Conservation (phyloP, 768 basidiomycete species). For the Tulasnella sp. region DNA sequence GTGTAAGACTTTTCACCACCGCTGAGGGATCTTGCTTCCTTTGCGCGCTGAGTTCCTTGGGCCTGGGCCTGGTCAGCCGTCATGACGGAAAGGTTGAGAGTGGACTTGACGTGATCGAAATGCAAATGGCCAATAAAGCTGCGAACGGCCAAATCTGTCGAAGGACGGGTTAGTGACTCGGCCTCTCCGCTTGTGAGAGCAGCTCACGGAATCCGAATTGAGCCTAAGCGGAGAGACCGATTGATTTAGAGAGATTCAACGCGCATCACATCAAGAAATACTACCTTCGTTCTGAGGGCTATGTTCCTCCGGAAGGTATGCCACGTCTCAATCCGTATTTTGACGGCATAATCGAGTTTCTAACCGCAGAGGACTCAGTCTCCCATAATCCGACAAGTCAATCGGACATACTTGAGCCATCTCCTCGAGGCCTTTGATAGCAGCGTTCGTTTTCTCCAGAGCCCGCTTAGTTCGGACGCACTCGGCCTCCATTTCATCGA, state of each 20-base stretch:
- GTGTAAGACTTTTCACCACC: too few species aligned
- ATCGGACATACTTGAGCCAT: slow-evolving; percentile 56
- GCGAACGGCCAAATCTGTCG: slow-evolving; percentile 65
- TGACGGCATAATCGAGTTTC: slow-evolving; percentile 64
- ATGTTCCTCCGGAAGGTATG: slow-evolving; percentile 84
- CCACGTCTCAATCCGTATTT: slow-evolving; percentile 68
- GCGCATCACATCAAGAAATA: not conserved
- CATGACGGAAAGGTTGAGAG: slow-evolving; percentile 53
- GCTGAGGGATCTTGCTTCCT: too few species aligned
- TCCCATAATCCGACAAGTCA: not conserved
- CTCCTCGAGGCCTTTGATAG: slow-evolving; percentile 57
- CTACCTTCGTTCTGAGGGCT: slow-evolving; percentile 70
- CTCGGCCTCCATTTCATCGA: slow-evolving; percentile 72
- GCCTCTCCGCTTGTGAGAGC: not conserved
- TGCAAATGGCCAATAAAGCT: slow-evolving; percentile 86
- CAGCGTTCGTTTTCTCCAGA: slow-evolving; percentile 55
- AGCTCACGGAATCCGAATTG: slow-evolving; percentile 23
- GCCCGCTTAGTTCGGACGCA: slow-evolving; percentile 60
- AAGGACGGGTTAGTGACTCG: not conserved
- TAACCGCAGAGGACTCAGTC: slow-evolving; percentile 34
- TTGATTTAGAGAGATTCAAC: not conserved
- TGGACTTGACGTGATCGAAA: slow-evolving; percentile 71
- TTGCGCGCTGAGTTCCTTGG: too few species aligned
- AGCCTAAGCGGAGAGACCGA: not conserved
- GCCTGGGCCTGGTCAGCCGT: too few species aligned